Conservation (phyloP, 139 green algal genomes). For the Chlamydomonas sp. region DNA sequence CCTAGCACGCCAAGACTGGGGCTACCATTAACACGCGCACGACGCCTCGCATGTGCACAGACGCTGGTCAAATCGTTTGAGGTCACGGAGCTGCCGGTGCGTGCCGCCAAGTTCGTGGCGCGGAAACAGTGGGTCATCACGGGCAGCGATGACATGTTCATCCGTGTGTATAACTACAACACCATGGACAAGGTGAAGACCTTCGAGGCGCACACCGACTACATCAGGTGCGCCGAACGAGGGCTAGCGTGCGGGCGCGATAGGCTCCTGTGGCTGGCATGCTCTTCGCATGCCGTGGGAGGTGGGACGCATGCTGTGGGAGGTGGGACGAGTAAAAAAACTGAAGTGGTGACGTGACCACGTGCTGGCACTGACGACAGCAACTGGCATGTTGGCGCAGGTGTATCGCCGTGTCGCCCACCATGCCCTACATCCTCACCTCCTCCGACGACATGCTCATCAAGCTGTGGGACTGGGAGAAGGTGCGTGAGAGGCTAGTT, state of each 20-base stretch:
- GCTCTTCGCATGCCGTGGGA: neutral
- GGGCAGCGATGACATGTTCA: slow-evolving; percentile 97
- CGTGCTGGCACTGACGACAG: neutral
- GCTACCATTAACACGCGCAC: too few relatives aligned
- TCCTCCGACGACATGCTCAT: slow-evolving; percentile 99
- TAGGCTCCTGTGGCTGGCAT: neutral
- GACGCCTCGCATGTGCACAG: slow-evolving; percentile 49
- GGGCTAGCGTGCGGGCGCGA: too few relatives aligned
- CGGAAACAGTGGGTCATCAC: slow-evolving; percentile 98
- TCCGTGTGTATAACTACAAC: slow-evolving; percentile 99
- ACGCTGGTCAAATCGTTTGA: slow-evolving; percentile 98
- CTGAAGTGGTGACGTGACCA: neutral
- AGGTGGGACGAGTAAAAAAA: too few relatives aligned
- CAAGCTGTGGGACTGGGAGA: slow-evolving; percentile 99
- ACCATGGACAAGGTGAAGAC: slow-evolving; percentile 97
- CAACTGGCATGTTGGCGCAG: slow-evolving; percentile 45
- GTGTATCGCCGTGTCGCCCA: slow-evolving; percentile 94
- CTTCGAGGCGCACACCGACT: slow-evolving; percentile 99
- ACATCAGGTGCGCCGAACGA: slow-evolving; percentile 84
- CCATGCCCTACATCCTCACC: slow-evolving; percentile 92
- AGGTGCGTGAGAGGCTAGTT: slow-evolving; percentile 47
- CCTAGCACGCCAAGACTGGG: too few relatives aligned
- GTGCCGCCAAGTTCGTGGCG: slow-evolving; percentile 95
- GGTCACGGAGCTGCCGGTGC: slow-evolving; percentile 95
- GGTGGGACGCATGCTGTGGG: neutral